phyloP scores from a whole-genome alignment of 192 early-diverging fungal species.

The Allomyces arbusculus region DNA sequence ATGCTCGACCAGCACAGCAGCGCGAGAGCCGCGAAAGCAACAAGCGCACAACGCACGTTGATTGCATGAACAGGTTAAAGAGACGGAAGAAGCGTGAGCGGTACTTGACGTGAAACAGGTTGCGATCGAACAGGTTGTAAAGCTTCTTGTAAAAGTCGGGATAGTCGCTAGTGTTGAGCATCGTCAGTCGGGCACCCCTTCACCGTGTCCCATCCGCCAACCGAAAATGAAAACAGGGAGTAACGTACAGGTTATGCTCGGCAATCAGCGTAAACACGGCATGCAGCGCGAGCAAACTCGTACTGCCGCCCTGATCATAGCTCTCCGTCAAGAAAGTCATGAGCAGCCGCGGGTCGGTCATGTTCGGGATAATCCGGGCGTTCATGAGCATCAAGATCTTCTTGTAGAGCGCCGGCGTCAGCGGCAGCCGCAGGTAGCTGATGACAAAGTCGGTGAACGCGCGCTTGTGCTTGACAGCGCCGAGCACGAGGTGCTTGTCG shows the following conservation, averaged over 20 bases:
- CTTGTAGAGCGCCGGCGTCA: constrained; percentile 57
- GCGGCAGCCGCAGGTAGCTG: constrained; percentile 43
- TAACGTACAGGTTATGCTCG: constrained; percentile 75
- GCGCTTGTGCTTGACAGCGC: constrained; percentile 32
- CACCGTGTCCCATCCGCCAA: neutral
- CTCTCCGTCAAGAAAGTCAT: constrained; percentile 87
- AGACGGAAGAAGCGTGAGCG: constrained; percentile 85
- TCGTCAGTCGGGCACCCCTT: neutral
- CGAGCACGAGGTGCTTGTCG: constrained; percentile 12
- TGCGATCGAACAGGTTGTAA: constrained; percentile 72
- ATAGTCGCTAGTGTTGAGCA: constrained; percentile 47
- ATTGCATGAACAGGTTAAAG: constrained; percentile 69
- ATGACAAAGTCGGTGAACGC: constrained; percentile 71
- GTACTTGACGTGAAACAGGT: constrained; percentile 85
- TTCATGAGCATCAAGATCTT: constrained; percentile 63
- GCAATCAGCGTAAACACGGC: constrained; percentile 85
- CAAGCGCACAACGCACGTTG: constrained; percentile 30
- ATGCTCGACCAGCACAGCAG: neutral
- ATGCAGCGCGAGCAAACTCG: constrained; percentile 82
- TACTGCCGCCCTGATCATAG: constrained; percentile 69
- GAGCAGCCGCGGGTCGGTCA: constrained; percentile 52
- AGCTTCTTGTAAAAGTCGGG: constrained; percentile 94
- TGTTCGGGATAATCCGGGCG: constrained; percentile 69
- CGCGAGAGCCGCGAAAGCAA: neutral
- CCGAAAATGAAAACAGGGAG: neutral